Percentiles rank a stretch among this genome's conserved stretches.
phyloP scores from a whole-genome alignment of 2,329 filamentous ascomycete genomes.

The Curvularia sp. region DNA sequence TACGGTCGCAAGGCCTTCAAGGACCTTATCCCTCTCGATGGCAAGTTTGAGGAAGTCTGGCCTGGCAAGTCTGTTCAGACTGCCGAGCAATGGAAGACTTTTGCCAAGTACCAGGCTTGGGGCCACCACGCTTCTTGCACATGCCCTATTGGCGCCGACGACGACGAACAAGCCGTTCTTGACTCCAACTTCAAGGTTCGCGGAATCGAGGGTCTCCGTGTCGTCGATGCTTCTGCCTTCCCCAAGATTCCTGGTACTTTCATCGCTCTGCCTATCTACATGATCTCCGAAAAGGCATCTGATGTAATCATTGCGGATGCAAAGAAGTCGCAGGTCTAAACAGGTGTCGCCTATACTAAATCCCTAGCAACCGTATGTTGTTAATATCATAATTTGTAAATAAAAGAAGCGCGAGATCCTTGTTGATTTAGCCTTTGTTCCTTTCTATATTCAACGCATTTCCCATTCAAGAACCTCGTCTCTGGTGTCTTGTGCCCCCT shows the following conservation, averaged over 20 bases:
- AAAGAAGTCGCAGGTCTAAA: conserved; percentile 1
- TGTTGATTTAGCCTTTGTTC: not conserved
- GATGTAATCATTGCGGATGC: conserved; percentile 59
- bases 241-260: conserved; percentile 59
- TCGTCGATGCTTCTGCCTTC: conserved; percentile 50
- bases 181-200: conserved; percentile 61
- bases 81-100: conserved; percentile 52
- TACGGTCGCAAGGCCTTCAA: conserved; percentile 56
- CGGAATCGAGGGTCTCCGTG: conserved; percentile 61
- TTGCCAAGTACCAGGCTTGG: conserved; percentile 39
- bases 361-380: not conserved
- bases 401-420: not conserved
- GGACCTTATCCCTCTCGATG: conserved; percentile 52
- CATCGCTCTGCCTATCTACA: conserved; percentile 60
- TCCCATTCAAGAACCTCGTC: not conserved
- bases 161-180: conserved; percentile 60
- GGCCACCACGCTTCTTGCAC: conserved; percentile 66
- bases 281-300: conserved; percentile 67
- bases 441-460: not conserved
- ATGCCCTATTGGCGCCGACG: conserved; percentile 61
- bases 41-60: conserved; percentile 56
- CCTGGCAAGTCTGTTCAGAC: conserved; percentile 57
- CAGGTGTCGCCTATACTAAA: not conserved
- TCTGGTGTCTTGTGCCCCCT: not conserved
- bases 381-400: conserved; percentile 2